Evolutionary conservation across 352 stramenopile genomes (phyloP), one percentile per base, ranked within the genome.

Genomic region (Phytophthora litchii): DNA sequence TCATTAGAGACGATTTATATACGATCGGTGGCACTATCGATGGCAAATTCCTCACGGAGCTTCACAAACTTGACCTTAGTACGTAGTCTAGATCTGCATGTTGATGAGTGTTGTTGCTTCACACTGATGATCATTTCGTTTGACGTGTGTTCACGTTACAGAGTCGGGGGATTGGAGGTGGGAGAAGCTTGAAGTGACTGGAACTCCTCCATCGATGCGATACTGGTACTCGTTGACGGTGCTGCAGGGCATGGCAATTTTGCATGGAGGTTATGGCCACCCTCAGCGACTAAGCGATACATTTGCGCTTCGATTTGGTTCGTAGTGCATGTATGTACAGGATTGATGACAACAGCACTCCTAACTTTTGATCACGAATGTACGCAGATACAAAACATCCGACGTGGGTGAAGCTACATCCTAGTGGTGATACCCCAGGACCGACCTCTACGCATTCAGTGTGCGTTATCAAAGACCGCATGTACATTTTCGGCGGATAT

Each of bases 401-500:
- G 20, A 87, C 70, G n/a, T 87, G 78, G 78, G 40, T 74, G 17
- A 54, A 80, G 29, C 64, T 87, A 19, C 54, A 72, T 14, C 70
- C 75, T 29, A 57, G 50, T 23, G 78, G 78, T 1, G 72, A 85
- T 46, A 53, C 69, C 16, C 75, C 78, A n/a, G 78, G 78, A 11
- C 62, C 54, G 13, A 70, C 62, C 9, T 85, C 78, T 2, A 87
- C 78, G 25, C 78, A 87, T 29, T 85, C 78, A 1, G 75, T 80
- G 19, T 85, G 73, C 31, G 70, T 85, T 9, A 41, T 82, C 36
- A 61, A 60, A 37, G 55, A 68, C 38, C 67, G 57, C n/a, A 87
- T 87, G 78, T 82, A 79, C 51, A 76, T 85, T 37, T 87, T 82
- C 50, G 78, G 72, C 19, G 78, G 78, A n/a, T 87, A 87, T 43